These are phyloP conservation scores for Mycena epipterygia DNA, from an alignment of 768 basidiomycete genomes.

Conservation along the genomic window DNA sequence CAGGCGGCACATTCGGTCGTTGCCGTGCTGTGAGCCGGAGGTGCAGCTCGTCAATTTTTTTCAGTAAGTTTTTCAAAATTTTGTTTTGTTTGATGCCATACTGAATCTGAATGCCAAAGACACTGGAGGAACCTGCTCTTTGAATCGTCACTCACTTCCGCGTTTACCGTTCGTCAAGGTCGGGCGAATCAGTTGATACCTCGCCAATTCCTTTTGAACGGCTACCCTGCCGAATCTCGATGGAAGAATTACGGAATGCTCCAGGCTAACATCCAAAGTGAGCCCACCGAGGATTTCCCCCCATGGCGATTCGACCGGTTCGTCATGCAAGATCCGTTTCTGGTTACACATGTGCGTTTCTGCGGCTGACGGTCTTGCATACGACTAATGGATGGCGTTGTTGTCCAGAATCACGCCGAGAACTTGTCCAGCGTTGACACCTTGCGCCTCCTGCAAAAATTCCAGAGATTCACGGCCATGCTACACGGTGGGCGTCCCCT, in stretches of 20 bases:
- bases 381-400: not conserved
- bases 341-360: conserved; percentile 9
- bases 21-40: no score
- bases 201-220: not conserved
- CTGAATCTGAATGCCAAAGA: not conserved
- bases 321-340: conserved; percentile 24
- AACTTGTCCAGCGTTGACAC: not conserved
- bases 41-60: no score
- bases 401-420: conserved; percentile 16
- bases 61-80: not conserved
- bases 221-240: no score
- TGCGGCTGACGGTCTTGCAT: not conserved
- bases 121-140: not conserved
- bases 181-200: not conserved
- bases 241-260: no score
- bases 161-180: conserved; percentile 9
- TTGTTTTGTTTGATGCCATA: not conserved
- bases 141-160: not conserved
- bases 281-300: not conserved
- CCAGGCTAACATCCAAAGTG: not conserved
- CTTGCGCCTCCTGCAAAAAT: not conserved
- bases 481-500: not conserved
- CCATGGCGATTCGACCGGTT: conserved; percentile 6
- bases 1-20: not conserved
- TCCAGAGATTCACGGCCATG: not conserved